Percentiles rank a stretch among this genome's conserved stretches.
These are phyloP conservation scores for Kwoniella mangroviensis DNA, from an alignment of 768 basidiomycete species.

Conservation along the genomic window DNA sequence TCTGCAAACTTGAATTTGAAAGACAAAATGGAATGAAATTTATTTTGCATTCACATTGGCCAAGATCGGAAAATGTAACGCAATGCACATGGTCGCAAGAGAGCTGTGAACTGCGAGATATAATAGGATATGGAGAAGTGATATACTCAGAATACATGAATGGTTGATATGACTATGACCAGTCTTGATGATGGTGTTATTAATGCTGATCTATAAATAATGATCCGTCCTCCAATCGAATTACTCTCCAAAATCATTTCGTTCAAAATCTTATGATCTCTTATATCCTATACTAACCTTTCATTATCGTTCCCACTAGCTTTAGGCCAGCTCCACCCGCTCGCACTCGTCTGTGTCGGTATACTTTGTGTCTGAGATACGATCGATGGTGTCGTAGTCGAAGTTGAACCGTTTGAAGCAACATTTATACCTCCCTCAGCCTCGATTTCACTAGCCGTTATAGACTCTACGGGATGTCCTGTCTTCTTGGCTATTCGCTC, in stretches of 20 bases:
- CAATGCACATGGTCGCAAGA: no score
- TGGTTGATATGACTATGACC: no score
- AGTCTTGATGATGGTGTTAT: no score
- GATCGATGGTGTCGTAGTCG: neutral
- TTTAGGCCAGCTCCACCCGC: neutral
- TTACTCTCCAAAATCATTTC: neutral
- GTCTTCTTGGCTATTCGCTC: constrained; percentile 28
- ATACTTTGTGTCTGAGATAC: neutral
- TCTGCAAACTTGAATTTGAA: no score
- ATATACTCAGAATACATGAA: no score
- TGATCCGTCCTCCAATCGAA: no score
- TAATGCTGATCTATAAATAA: no score
- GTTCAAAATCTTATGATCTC: neutral
- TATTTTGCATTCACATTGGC: no score
- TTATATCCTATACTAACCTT: constrained; percentile 5
- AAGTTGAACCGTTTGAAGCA: neutral
- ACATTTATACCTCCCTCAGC: neutral
- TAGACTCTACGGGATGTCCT: neutral
- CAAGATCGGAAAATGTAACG: no score
- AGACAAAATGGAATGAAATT: no score
- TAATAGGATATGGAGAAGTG: no score
- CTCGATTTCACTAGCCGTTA: constrained; percentile 5
- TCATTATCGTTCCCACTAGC: neutral
- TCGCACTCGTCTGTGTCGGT: neutral
- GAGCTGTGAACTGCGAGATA: no score